A percentile compares a stretch with the other conserved stretches of the same genome.
Evolutionary conservation across 2,329 filamentous ascomycete species (phyloP).

Genomic region (Clonostachys chloroleuca): DNA sequence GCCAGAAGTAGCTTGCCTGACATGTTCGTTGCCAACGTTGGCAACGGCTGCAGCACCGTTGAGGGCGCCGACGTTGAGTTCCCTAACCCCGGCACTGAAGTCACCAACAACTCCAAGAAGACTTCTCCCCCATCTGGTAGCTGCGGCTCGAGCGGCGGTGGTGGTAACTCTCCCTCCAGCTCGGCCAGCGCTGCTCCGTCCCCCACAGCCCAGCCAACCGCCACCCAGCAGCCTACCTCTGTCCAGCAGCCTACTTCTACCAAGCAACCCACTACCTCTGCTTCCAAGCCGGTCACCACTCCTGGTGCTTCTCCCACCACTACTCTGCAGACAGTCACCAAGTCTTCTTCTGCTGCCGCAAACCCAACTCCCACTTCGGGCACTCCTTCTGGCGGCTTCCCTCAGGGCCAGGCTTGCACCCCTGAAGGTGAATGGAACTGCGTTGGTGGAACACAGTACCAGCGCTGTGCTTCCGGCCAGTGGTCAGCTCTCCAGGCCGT

Average conservation of each 20-base stretch:
- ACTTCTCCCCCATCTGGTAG: constrained; percentile 27
- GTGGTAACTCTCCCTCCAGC: constrained; percentile 10
- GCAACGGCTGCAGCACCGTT: constrained; percentile 52
- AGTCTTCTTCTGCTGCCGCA: constrained; percentile 3
- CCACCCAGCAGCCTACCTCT: constrained; percentile 12
- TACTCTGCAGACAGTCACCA: constrained; percentile 4
- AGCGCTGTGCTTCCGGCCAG: constrained; percentile 55
- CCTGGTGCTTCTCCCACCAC: constrained; percentile 12
- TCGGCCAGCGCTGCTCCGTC: constrained; percentile 9
- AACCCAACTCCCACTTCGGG: background rate
- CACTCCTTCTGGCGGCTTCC: constrained; percentile 16
- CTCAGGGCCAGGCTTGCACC: constrained; percentile 38
- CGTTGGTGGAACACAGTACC: constrained; percentile 49
- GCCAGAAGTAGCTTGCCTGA: constrained; percentile 54
- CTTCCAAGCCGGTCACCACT: constrained; percentile 5
- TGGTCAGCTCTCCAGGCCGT: constrained; percentile 47
- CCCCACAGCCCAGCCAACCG: background rate
- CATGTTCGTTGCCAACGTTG: constrained; percentile 69
- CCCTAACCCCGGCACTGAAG: constrained; percentile 59
- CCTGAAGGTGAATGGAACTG: constrained; percentile 57
- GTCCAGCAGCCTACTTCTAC: background rate
- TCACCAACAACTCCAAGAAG: constrained; percentile 29
- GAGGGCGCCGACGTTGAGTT: constrained; percentile 57
- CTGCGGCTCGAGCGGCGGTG: constrained; percentile 10
- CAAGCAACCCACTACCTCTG: constrained; percentile 2